Conservation (phyloP, 805 yeast species). For the Myxozyma nipponensis region DNA sequence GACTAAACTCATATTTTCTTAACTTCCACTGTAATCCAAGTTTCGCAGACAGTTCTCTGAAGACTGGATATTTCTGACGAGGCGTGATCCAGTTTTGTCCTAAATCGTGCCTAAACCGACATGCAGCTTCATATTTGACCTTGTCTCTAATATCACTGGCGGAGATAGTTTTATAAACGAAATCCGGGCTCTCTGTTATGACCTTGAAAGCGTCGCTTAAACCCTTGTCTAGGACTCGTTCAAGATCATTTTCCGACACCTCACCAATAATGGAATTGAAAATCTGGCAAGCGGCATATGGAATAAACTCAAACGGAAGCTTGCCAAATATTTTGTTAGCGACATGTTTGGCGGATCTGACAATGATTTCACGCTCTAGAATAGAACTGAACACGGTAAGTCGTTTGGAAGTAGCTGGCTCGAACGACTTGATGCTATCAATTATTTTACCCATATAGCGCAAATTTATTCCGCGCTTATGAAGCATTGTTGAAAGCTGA, state of each 20-base stretch:
- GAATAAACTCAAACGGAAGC: slow-evolving; percentile 53
- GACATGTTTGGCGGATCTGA: slow-evolving; percentile 75
- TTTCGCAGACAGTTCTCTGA: slow-evolving; percentile 70
- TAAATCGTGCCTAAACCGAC: slow-evolving; percentile 62
- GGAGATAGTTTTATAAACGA: slow-evolving; percentile 46
- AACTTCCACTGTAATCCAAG: slow-evolving; percentile 83
- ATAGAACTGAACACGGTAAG: slow-evolving; percentile 43
- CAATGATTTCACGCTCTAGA: slow-evolving; percentile 63
- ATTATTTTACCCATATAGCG: slow-evolving; percentile 68
- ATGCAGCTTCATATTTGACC: slow-evolving; percentile 51
- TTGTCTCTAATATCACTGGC: slow-evolving; percentile 44
- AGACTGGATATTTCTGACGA: slow-evolving; percentile 44
- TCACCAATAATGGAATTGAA: slow-evolving; percentile 67
- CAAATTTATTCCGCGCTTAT: slow-evolving; percentile 78
- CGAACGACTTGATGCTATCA: slow-evolving; percentile 3
- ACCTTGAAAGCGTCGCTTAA: too few species aligned
- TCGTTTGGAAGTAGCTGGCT: slow-evolving; percentile 32
- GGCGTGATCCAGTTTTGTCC: slow-evolving; percentile 47
- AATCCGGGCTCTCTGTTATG: too few species aligned
- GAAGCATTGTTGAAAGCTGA: slow-evolving; percentile 66
- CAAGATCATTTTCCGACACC: slow-evolving; percentile 43
- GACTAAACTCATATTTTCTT: slow-evolving; percentile 46
- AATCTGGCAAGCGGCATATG: slow-evolving; percentile 62
- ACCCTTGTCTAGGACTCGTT: slow-evolving; percentile 40
- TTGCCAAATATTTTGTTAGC: slow-evolving; percentile 48